Evolutionary conservation across 2,329 filamentous ascomycete species (phyloP).

Genomic region (Whalleya microplaca): DNA sequence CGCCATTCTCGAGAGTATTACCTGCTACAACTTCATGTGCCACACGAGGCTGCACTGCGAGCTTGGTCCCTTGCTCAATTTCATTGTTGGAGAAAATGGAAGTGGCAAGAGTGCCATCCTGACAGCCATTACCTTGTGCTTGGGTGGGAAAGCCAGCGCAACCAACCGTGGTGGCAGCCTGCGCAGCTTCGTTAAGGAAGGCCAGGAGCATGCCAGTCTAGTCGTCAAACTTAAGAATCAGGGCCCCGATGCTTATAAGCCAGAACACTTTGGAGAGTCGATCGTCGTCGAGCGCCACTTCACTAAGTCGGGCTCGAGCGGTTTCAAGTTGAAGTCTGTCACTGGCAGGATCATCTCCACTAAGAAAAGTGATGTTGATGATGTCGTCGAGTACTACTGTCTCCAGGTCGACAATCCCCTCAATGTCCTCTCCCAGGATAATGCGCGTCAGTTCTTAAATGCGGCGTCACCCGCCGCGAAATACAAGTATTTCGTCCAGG

Average conservation of each 20-base stretch:
- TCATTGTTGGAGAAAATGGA: constrained; percentile 96
- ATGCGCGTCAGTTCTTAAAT: constrained; percentile 90
- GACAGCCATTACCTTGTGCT: constrained; percentile 87
- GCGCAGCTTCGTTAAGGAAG: constrained; percentile 90
- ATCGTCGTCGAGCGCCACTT: constrained; percentile 95
- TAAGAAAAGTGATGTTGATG: constrained; percentile 85
- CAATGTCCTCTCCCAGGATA: constrained; percentile 94
- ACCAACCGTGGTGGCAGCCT: constrained; percentile 91
- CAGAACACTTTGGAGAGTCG: constrained; percentile 77
- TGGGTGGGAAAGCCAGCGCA: constrained; percentile 91
- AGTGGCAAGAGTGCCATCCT: constrained; percentile 97
- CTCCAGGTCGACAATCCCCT: constrained; percentile 96
- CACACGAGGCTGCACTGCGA: constrained; percentile 80
- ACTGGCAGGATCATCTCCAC: constrained; percentile 73
- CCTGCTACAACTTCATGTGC: constrained; percentile 95
- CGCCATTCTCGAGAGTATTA: constrained; percentile 86
- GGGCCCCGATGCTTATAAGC: constrained; percentile 82
- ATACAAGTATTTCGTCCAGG: constrained; percentile 95
- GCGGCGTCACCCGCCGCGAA: constrained; percentile 81
- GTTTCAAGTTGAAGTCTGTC: constrained; percentile 84
- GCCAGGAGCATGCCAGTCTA: constrained; percentile 74
- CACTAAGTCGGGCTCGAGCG: constrained; percentile 70
- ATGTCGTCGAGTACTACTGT: constrained; percentile 90
- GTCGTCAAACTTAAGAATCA: constrained; percentile 89
- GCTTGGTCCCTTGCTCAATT: constrained; percentile 95